These are phyloP conservation scores for Aspergillus viridinutans DNA, from an alignment of 2,329 filamentous ascomycete species.

Conservation along the genomic window DNA sequence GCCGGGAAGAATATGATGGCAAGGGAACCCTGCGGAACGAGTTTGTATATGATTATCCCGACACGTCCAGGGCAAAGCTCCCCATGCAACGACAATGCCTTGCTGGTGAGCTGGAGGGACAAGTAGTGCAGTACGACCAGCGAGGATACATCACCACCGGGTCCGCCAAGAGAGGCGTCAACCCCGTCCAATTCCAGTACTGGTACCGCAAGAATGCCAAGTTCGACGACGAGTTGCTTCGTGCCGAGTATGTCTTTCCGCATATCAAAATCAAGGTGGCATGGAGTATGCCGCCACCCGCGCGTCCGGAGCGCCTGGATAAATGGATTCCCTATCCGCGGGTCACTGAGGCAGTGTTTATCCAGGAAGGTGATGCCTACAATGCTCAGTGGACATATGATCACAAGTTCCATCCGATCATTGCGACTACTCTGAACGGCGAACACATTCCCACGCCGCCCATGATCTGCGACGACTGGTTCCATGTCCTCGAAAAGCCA, in stretches of 20 bases:
- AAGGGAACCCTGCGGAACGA: slow-evolving; percentile 37
- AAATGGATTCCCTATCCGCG: slow-evolving; percentile 55
- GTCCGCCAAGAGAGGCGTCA: slow-evolving; percentile 51
- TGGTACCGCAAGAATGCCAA: slow-evolving; percentile 52
- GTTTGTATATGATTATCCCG: slow-evolving; percentile 47
- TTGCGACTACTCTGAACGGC: slow-evolving; percentile 49
- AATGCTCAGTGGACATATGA: slow-evolving; percentile 49
- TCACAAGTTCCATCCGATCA: slow-evolving; percentile 47
- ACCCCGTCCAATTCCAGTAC: slow-evolving; percentile 52
- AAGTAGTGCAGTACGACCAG: slow-evolving; percentile 51
- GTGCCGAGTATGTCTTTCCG: slow-evolving; percentile 51
- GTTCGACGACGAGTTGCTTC: slow-evolving; percentile 53
- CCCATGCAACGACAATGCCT: slow-evolving; percentile 47
- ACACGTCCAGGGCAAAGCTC: slow-evolving; percentile 29
- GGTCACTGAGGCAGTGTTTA: slow-evolving; percentile 52
- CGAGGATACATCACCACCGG: slow-evolving; percentile 53
- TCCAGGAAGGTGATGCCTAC: slow-evolving; percentile 50
- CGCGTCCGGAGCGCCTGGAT: slow-evolving; percentile 49
- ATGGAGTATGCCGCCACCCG: slow-evolving; percentile 51
- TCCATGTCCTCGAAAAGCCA: slow-evolving; percentile 43
- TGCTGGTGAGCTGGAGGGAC: slow-evolving; percentile 41
- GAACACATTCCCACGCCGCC: slow-evolving; percentile 48
- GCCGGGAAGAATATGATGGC: slow-evolving; percentile 43
- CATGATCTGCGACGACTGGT: slow-evolving; percentile 49
- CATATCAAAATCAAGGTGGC: slow-evolving; percentile 54